Base-by-base conservation (phyloP, 805 yeast genomes). In the Yamadazyma insecticola region DNA sequence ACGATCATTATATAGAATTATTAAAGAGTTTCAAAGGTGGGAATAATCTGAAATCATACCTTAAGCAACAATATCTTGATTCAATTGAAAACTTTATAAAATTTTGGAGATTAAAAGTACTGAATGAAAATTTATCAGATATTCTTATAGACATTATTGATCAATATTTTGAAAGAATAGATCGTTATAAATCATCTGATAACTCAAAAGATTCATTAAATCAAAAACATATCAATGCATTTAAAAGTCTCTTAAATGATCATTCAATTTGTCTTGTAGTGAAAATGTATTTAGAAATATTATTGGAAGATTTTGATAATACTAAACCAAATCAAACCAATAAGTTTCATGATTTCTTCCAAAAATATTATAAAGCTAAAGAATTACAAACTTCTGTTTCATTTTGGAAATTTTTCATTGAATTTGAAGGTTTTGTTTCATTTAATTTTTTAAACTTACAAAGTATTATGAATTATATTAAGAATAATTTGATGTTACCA, bases 351-450 rank as follows among this genome's bases (percentile, higher is more conserved):
- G 13, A 36, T n/a, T 51, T 62, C 26, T 63, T 53, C 45, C 59
- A 59, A 38, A 42, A 37, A 14, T 43, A 45, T 32, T 45, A 52
- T 36, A 34, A 35, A 4, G 51, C 62, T 19, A 40, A 47, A 1
- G 45, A 55, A 3, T 45, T 78, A 10, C 54, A 54, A 26, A 45
- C 56, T 5, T 70, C 76, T 1, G 52, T 53, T 4, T 44, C 63
- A 13, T 82, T 78, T 43, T 81, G 88, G 88, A 47, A 53, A 8
- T 65, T 68, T 23, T 76, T 57, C 37, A 67, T 80, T 38, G 71
- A 73, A 28, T 76, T 71, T 44, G 81, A 79, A 39, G 65, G 55
- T 6, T 11, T 63, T 14, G 32, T 43, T 1, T 60, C 60, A 28
- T 54, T 61, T 13, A 76, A 77, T 37, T 55, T 63, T 18, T 48